Evolutionary conservation across 805 yeast species (phyloP).

Genomic region (Zygosaccharomyces gambellarensis): DNA sequence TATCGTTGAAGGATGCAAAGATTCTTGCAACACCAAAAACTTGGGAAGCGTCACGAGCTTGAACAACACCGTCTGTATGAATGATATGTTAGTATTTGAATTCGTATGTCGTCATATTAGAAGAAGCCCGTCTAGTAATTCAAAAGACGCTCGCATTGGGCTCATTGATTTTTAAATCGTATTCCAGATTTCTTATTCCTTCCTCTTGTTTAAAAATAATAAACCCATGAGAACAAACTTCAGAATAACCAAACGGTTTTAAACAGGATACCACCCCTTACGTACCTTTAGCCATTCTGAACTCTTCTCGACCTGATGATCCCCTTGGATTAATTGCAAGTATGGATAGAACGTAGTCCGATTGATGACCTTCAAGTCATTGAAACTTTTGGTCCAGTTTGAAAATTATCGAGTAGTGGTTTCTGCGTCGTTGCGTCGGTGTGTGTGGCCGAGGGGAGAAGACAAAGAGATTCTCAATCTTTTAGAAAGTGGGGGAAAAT

Average conservation of each 20-base stretch:
- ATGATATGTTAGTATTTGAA: slow-evolving; percentile 15
- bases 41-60: slow-evolving; percentile 95
- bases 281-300: slow-evolving; percentile 40
- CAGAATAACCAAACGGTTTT: slow-evolving; percentile 37
- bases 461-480: neutral
- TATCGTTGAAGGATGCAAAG: slow-evolving; percentile 99
- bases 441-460: neutral
- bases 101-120: neutral
- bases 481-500: neutral
- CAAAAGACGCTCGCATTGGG: slow-evolving; percentile 7
- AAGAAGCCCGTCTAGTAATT: slow-evolving; percentile 10
- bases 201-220: neutral
- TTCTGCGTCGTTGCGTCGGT: neutral
- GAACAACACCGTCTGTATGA: slow-evolving; percentile 38
- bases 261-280: slow-evolving; percentile 39
- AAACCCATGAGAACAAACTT: slow-evolving; percentile 8
- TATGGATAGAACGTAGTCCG: neutral
- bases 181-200: neutral
- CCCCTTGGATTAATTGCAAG: neutral
- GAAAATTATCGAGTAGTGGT: neutral
- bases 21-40: slow-evolving; percentile 99
- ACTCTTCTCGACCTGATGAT: slow-evolving; percentile 7
- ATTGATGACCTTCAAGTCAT: neutral
- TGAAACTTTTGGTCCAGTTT: neutral
- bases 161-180: neutral